phyloP scores from a whole-genome alignment of 371 early-diverging fungal genomes.

The Funneliformis caledonium region DNA sequence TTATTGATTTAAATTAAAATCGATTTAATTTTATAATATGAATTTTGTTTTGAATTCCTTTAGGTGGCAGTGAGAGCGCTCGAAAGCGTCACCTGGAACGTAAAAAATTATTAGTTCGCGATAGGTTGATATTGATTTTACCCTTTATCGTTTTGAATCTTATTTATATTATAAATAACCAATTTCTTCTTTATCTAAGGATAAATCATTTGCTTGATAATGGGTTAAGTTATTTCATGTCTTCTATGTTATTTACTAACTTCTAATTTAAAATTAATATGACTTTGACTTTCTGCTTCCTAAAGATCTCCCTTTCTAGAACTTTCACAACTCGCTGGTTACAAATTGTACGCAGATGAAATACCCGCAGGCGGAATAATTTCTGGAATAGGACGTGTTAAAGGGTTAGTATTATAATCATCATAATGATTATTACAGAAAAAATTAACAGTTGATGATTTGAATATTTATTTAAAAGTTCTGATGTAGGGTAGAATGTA shows the following conservation, averaged over 20 bases:
- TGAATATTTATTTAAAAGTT: slow-evolving; percentile 11
- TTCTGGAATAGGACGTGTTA: slow-evolving; percentile 95
- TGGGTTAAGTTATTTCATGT: slow-evolving; percentile 57
- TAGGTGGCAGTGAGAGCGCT: slow-evolving; percentile 92
- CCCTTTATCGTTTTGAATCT: background rate
- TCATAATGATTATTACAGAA: background rate
- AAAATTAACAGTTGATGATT: background rate
- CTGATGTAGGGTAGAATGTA: slow-evolving; percentile 79
- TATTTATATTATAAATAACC: background rate
- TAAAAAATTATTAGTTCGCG: slow-evolving; percentile 93
- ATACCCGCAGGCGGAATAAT: slow-evolving; percentile 95
- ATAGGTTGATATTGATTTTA: slow-evolving; percentile 63
- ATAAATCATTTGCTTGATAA: slow-evolving; percentile 87
- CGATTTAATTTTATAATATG: slow-evolving; percentile 8
- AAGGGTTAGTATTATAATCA: slow-evolving; percentile 65
- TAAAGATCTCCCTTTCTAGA: slow-evolving; percentile 91
- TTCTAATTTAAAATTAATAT: background rate
- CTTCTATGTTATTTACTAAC: slow-evolving; percentile 40
- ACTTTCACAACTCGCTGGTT: slow-evolving; percentile 93
- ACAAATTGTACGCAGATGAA: slow-evolving; percentile 86
- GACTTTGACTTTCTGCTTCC: background rate
- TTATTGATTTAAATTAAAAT: slow-evolving; percentile 6
- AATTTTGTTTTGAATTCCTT: slow-evolving; percentile 22
- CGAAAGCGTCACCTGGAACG: slow-evolving; percentile 86
- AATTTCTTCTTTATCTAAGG: slow-evolving; percentile 45